These are phyloP conservation scores for Chaetomium tenue DNA, from an alignment of 495 filamentous ascomycete species.

Conservation along the genomic window DNA sequence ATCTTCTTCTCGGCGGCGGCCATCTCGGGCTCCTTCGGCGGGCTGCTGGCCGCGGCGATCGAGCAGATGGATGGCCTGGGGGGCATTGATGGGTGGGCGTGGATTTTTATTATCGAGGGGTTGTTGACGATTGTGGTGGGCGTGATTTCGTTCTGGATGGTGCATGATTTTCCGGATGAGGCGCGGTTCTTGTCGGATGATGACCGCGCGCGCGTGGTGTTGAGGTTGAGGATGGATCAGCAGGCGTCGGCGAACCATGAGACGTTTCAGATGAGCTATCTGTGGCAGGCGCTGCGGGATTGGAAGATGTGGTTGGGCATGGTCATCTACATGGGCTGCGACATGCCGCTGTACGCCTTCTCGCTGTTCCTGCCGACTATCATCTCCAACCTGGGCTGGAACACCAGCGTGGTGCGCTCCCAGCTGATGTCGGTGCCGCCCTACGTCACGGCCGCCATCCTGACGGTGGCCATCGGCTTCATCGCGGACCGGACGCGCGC, in stretches of 20 bases:
- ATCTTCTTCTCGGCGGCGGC: constrained; percentile 92
- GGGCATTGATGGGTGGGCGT: constrained; percentile 69
- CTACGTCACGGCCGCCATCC: constrained; percentile 74
- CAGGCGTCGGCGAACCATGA: constrained; percentile 80
- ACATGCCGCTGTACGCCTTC: constrained; percentile 82
- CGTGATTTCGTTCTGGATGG: constrained; percentile 74
- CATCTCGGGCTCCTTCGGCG: constrained; percentile 81
- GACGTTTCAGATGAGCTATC: constrained; percentile 69
- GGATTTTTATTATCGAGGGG: constrained; percentile 84
- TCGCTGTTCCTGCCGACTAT: constrained; percentile 88
- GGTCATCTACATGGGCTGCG: constrained; percentile 74
- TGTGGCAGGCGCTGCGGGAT: constrained; percentile 74
- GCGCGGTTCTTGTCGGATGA: constrained; percentile 71
- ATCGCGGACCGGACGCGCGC: constrained; percentile 74
- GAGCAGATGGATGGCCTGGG: constrained; percentile 69
- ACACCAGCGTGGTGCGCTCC: constrained; percentile 55
- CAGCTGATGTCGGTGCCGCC: constrained; percentile 87
- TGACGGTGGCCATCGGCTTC: constrained; percentile 76
- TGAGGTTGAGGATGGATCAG: constrained; percentile 69
- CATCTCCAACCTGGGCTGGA: constrained; percentile 71
- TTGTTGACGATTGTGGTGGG: constrained; percentile 73
- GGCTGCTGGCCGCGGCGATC: constrained; percentile 76
- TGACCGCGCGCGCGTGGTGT: constrained; percentile 72
- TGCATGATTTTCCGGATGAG: constrained; percentile 84
- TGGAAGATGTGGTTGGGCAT: constrained; percentile 85